Evolutionary conservation across 1,139 yeast genomes (phyloP).

Genomic region (Kodamaea sp.): DNA sequence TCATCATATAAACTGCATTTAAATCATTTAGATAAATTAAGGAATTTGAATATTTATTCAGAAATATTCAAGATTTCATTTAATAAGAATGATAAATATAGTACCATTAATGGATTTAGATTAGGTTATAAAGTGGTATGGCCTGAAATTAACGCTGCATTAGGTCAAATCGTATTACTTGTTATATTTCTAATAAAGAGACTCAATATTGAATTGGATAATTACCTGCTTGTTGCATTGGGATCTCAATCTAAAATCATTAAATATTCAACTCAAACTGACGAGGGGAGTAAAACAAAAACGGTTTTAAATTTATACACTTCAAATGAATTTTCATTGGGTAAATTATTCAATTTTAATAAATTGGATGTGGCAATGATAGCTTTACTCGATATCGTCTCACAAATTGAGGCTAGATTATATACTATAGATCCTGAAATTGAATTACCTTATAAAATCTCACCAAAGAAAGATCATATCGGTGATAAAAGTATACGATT

Average conservation of each 20-base stretch:
- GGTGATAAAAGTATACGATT: constrained; percentile 76
- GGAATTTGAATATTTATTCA: constrained; percentile 75
- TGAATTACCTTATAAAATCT: constrained; percentile 66
- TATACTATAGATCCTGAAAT: constrained; percentile 49
- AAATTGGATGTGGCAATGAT: constrained; percentile 75
- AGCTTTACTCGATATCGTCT: constrained; percentile 61
- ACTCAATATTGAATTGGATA: constrained; percentile 51
- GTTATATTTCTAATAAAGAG: constrained; percentile 62
- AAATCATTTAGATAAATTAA: constrained; percentile 62
- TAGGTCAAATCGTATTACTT: constrained; percentile 78
- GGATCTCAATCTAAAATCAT: constrained; percentile 84
- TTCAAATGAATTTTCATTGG: constrained; percentile 64
- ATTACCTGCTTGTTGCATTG: constrained; percentile 71
- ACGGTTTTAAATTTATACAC: constrained; percentile 50
- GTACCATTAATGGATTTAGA: constrained; percentile 81
- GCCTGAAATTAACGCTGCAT: constrained; percentile 90
- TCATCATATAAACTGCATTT: constrained; percentile 60
- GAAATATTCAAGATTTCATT: constrained; percentile 80
- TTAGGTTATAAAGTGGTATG: constrained; percentile 77
- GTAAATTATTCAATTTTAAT: constrained; percentile 65
- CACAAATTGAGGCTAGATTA: constrained; percentile 53
- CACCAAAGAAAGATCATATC: constrained; percentile 52
- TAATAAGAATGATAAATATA: constrained; percentile 64
- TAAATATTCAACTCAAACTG: constrained; percentile 29
- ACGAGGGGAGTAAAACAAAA: constrained; percentile 12